Evolutionary conservation across 192 early-diverging fungal genomes (phyloP).

Genomic region (Phlyctochytrium arcticum): DNA sequence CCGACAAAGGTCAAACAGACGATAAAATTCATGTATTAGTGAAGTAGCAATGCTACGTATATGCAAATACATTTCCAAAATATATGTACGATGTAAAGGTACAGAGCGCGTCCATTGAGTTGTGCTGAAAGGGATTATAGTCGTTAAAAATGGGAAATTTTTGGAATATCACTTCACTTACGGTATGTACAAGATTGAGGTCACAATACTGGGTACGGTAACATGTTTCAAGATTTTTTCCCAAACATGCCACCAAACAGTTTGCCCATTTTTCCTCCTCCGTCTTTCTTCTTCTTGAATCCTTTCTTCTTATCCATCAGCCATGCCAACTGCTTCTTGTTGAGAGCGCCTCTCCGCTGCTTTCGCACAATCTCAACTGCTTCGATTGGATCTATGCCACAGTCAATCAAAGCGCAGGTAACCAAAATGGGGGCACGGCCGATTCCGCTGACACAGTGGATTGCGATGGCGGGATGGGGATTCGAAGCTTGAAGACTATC

Average conservation of each 20-base stretch:
- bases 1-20: no score
- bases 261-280: neutral
- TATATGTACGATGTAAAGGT: no score
- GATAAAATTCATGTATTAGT: no score
- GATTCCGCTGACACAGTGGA: constrained; percentile 92
- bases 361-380: constrained; percentile 68
- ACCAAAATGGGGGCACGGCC: constrained; percentile 93
- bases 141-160: no score
- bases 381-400: constrained; percentile 67
- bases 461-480: constrained; percentile 43
- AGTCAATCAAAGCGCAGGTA: constrained; percentile 69
- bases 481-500: constrained; percentile 18
- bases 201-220: no score
- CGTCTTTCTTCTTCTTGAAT: constrained; percentile 37
- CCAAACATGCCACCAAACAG: neutral
- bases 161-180: no score
- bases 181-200: no score
- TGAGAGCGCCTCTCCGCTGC: constrained; percentile 69
- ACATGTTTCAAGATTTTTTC: neutral
- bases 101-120: no score
- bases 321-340: constrained; percentile 59
- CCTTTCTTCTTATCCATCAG: constrained; percentile 46
- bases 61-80: no score
- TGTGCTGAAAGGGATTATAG: no score
- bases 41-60: no score